phyloP scores from a whole-genome alignment of 2,329 filamentous ascomycete species.

The Proliferodiscus dingleyae region DNA sequence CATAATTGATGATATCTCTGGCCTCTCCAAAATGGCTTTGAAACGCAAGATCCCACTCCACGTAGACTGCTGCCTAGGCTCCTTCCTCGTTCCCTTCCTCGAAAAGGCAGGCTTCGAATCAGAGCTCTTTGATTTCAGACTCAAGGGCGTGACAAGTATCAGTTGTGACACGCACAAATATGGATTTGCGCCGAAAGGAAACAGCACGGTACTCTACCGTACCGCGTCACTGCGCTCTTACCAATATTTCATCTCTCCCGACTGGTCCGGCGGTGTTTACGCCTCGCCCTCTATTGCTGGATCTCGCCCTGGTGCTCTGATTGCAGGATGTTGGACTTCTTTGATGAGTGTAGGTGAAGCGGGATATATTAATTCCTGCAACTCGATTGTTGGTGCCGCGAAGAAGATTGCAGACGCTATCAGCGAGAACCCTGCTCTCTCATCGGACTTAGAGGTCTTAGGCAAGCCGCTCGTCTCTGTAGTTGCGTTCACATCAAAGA shows the following conservation, averaged over 20 bases:
- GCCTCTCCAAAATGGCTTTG: slow-evolving; percentile 75
- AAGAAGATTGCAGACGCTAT: slow-evolving; percentile 79
- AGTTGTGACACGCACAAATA: slow-evolving; percentile 98
- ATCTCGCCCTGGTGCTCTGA: slow-evolving; percentile 85
- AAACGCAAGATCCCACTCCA: slow-evolving; percentile 81
- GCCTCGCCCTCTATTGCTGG: slow-evolving; percentile 89
- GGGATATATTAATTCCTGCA: slow-evolving; percentile 83
- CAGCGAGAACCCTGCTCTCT: slow-evolving; percentile 61
- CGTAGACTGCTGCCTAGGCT: slow-evolving; percentile 96
- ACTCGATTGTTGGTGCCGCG: slow-evolving; percentile 79
- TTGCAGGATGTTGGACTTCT: slow-evolving; percentile 92
- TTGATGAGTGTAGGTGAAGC: slow-evolving; percentile 83
- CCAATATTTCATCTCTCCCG: slow-evolving; percentile 93
- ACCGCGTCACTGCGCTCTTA: slow-evolving; percentile 72
- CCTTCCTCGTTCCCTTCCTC: slow-evolving; percentile 89
- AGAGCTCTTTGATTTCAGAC: slow-evolving; percentile 85
- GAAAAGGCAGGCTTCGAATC: slow-evolving; percentile 90
- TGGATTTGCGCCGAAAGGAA: slow-evolving; percentile 96
- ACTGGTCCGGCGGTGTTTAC: slow-evolving; percentile 96
- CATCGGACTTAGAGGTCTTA: slow-evolving; percentile 70
- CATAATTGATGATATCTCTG: slow-evolving; percentile 90
- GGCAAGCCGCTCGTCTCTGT: slow-evolving; percentile 86
- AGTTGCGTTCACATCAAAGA: slow-evolving; percentile 77
- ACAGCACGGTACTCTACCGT: slow-evolving; percentile 89
- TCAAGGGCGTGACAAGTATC: slow-evolving; percentile 92